phyloP scores from a whole-genome alignment of 1,284 basidiomycete genomes.

The Trichosporon sp. region DNA sequence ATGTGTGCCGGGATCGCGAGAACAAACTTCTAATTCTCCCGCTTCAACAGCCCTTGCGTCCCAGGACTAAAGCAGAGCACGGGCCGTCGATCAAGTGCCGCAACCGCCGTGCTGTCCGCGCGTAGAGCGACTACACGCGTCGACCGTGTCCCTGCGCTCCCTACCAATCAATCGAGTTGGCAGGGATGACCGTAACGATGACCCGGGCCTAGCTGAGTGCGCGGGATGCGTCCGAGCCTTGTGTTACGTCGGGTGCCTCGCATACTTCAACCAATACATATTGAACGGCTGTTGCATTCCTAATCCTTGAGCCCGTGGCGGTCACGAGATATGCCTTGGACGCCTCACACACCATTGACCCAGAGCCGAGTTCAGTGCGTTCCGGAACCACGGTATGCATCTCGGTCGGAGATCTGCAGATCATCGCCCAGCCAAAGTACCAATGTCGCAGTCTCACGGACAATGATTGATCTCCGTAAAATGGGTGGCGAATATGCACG shows the following conservation, averaged over 20 bases:
- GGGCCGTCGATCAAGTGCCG: not conserved
- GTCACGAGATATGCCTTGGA: not conserved
- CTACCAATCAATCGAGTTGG: too few relatives aligned
- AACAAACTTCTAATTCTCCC: not conserved
- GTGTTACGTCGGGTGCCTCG: too few relatives aligned
- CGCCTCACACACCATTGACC: not conserved
- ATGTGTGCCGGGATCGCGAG: not conserved
- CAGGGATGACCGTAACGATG: too few relatives aligned
- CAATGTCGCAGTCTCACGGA: not conserved
- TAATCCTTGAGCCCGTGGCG: not conserved
- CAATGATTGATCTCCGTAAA: not conserved
- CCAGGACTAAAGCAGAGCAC: not conserved
- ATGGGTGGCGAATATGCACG: not conserved
- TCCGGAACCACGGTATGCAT: not conserved
- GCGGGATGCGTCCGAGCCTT: too few relatives aligned
- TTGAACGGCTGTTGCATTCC: not conserved
- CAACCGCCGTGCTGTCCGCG: not conserved
- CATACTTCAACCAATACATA: too few relatives aligned
- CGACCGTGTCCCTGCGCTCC: too few relatives aligned
- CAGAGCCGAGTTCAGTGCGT: not conserved
- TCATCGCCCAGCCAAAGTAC: too few relatives aligned
- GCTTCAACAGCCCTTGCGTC: not conserved
- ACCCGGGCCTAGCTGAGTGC: too few relatives aligned
- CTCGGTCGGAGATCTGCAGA: too few relatives aligned
- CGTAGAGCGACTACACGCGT: too few relatives aligned